Conservation (phyloP, 441 rosid genomes). For the Hura crepitans region DNA sequence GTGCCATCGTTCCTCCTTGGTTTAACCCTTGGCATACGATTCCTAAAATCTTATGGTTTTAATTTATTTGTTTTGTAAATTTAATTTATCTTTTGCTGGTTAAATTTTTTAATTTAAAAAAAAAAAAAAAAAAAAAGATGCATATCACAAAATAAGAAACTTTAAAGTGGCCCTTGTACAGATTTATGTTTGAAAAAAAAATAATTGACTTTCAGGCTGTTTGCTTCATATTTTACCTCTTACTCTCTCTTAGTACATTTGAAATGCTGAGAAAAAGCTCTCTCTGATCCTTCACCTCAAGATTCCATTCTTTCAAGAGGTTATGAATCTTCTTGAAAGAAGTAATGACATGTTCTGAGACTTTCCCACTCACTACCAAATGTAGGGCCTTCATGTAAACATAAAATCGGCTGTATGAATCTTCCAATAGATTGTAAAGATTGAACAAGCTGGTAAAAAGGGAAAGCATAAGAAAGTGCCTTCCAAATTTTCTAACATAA, state of each 20-base stretch:
- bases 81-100: constrained; percentile 69
- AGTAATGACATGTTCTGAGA: constrained; percentile 60
- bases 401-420: constrained; percentile 60
- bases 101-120: constrained; percentile 38
- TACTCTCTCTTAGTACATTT: constrained; percentile 67
- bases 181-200: background rate
- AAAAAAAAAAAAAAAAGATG: background rate
- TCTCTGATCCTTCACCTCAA: constrained; percentile 72
- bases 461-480: constrained; percentile 23
- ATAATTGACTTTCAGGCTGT: background rate
- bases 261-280: constrained; percentile 72
- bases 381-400: constrained; percentile 81
- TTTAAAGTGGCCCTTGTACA: background rate
- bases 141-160: background rate
- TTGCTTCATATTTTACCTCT: constrained; percentile 44
- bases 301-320: constrained; percentile 95
- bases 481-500: constrained; percentile 1
- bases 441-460: constrained; percentile 74
- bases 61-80: constrained; percentile 75
- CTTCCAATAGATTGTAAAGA: constrained; percentile 81
- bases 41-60: constrained; percentile 92
- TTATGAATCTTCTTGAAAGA: constrained; percentile 73
- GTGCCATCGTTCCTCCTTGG: constrained; percentile 97
- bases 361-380: constrained; percentile 75
- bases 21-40: constrained; percentile 51